A percentile compares a stretch with the other conserved stretches of the same genome.
These are phyloP conservation scores for Aquilaria agallochum DNA, from an alignment of 441 rosid species.

Conservation along the genomic window DNA sequence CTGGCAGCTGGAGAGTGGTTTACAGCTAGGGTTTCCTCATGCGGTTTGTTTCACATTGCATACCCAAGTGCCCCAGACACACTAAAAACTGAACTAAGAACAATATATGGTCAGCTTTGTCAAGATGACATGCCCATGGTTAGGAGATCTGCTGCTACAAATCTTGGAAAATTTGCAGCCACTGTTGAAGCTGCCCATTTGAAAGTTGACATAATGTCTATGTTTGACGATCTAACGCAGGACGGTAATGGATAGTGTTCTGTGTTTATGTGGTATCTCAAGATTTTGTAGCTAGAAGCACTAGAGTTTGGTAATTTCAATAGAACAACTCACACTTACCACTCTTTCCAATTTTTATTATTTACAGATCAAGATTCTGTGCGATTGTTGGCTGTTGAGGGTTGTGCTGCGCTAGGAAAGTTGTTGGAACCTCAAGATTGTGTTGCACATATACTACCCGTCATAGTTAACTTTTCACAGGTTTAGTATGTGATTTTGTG, in stretches of 20 bases:
- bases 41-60: conserved; percentile 88
- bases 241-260: conserved; percentile 51
- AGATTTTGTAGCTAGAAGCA: no score
- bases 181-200: conserved; percentile 74
- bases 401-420: conserved; percentile 97
- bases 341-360: neutral
- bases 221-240: conserved; percentile 82
- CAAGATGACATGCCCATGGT: conserved; percentile 99
- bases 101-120: conserved; percentile 70
- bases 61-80: conserved; percentile 75
- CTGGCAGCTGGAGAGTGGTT: conserved; percentile 95
- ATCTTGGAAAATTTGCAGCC: conserved; percentile 92
- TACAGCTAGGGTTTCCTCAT: conserved; percentile 91
- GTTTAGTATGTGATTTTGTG: conserved; percentile 32
- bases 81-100: conserved; percentile 67
- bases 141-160: conserved; percentile 91
- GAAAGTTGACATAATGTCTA: conserved; percentile 79
- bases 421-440: conserved; percentile 96
- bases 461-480: conserved; percentile 95
- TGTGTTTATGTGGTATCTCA: no score
- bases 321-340: neutral
- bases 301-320: no score
- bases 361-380: conserved; percentile 94
- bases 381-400: conserved; percentile 92
- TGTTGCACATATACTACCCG: conserved; percentile 87